Percentiles rank a stretch among this genome's conserved stretches.
Conservation (phyloP, 2,329 filamentous ascomycete genomes). For the Penicillium sp. region DNA sequence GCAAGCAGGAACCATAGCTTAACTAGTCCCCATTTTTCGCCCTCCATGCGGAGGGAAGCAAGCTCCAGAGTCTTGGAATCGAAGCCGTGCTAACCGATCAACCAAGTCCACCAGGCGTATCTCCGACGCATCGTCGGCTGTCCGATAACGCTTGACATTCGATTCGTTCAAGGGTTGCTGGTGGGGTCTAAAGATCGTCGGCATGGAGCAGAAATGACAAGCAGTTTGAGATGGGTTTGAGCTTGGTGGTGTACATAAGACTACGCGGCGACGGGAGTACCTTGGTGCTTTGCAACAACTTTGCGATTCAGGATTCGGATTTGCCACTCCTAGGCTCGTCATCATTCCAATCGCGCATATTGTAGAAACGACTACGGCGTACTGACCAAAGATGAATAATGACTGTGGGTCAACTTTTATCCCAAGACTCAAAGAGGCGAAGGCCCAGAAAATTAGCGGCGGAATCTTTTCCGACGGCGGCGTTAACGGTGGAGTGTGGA, state of each 20-base stretch:
- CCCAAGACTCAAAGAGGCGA: background rate
- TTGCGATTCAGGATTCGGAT: background rate
- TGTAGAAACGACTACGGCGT: no score
- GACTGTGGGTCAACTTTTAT: background rate
- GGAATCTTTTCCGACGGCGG: constrained; percentile 22
- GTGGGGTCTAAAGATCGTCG: constrained; percentile 7
- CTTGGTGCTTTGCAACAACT: background rate
- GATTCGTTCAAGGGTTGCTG: background rate
- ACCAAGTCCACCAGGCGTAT: constrained; percentile 3
- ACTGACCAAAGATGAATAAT: background rate
- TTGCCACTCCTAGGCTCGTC: background rate
- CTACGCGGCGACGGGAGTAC: background rate
- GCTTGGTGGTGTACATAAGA: background rate
- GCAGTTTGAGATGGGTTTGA: background rate
- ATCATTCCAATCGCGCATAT: background rate
- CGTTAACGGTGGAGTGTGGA: background rate
- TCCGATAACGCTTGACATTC: constrained; percentile 1
- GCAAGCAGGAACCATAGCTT: constrained; percentile 14
- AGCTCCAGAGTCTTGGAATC: background rate
- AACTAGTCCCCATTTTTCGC: background rate
- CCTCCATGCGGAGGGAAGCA: background rate
- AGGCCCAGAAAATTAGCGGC: background rate
- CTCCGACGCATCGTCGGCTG: constrained; percentile 16
- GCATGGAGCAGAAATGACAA: background rate
- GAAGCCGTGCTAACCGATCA: constrained; percentile 36